Evolutionary conservation across 2,329 filamentous ascomycete genomes (phyloP).

Genomic region (Lecanicillium sp.): DNA sequence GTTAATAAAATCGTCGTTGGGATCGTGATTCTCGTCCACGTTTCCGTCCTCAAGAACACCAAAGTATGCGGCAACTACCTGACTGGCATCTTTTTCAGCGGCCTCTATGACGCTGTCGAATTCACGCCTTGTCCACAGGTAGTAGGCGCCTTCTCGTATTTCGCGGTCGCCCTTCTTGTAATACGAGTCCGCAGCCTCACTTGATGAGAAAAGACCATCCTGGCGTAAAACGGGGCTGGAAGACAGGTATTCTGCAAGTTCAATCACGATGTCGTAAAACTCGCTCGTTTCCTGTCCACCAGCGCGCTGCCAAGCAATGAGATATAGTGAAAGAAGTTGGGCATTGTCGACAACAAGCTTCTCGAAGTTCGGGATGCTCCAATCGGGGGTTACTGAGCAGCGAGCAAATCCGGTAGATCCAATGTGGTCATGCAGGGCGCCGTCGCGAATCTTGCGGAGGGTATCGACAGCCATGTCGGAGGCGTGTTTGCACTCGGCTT

Average conservation of each 20-base stretch:
- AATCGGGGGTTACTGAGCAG: conserved; percentile 85
- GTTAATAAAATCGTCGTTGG: conserved; percentile 88
- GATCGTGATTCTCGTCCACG: conserved; percentile 72
- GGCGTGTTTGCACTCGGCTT: conserved; percentile 65
- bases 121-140: conserved; percentile 87
- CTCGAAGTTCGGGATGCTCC: conserved; percentile 93
- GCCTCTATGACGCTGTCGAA: conserved; percentile 63
- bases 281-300: conserved; percentile 51
- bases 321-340: conserved; percentile 72
- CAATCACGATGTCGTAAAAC: conserved; percentile 69
- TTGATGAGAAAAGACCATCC: conserved; percentile 73
- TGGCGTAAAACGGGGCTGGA: conserved; percentile 58
- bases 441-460: conserved; percentile 60
- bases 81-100: conserved; percentile 49
- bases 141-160: conserved; percentile 86
- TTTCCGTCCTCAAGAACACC: conserved; percentile 80
- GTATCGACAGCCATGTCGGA: conserved; percentile 75
- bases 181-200: conserved; percentile 83
- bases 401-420: conserved; percentile 51
- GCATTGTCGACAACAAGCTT: conserved; percentile 95
- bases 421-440: conserved; percentile 49
- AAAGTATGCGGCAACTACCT: conserved; percentile 76
- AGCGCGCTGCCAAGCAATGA: conserved; percentile 70
- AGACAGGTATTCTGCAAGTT: conserved; percentile 81
- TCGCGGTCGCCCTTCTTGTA: conserved; percentile 67